Evolutionary conservation across 2,329 filamentous ascomycete species (phyloP).

Genomic region (Incumbomyces delicatus): DNA sequence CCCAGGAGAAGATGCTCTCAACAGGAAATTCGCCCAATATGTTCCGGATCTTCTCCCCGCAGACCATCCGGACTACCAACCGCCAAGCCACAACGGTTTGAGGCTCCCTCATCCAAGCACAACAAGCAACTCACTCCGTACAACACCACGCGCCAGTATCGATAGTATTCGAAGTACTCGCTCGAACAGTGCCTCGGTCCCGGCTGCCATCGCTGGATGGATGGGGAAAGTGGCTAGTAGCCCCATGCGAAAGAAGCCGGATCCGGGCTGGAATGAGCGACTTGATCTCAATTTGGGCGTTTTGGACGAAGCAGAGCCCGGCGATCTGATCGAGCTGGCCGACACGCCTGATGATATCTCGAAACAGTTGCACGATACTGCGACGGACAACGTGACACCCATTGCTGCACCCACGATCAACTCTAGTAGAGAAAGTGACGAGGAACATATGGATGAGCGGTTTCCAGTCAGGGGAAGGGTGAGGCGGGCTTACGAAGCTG

Average conservation of each 20-base stretch:
- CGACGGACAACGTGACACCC: background rate
- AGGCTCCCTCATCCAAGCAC: conserved; percentile 11
- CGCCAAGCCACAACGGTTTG: conserved; percentile 25
- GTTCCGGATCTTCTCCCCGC: conserved; percentile 59
- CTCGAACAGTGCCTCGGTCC: conserved; percentile 45
- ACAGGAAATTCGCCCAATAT: conserved; percentile 73
- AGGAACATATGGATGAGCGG: conserved; percentile 21
- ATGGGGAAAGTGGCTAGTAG: conserved; percentile 55
- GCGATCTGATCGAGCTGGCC: conserved; percentile 35
- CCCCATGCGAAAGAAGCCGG: conserved; percentile 5
- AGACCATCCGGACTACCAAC: conserved; percentile 25
- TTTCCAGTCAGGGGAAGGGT: conserved; percentile 23
- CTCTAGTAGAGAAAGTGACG: conserved; percentile 7
- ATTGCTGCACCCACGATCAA: background rate
- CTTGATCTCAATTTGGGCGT: background rate
- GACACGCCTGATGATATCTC: conserved; percentile 12
- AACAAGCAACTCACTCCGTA: conserved; percentile 18
- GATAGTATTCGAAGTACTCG: conserved; percentile 37
- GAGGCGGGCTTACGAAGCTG: conserved; percentile 13
- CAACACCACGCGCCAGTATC: conserved; percentile 34
- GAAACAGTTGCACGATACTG: conserved; percentile 1
- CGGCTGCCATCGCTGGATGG: conserved; percentile 83
- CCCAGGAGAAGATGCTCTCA: conserved; percentile 74
- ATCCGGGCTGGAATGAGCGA: conserved; percentile 16
- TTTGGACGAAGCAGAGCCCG: background rate